These are phyloP conservation scores for Heritiera fomes DNA, from an alignment of 345 rosid genomes.

Conservation along the genomic window DNA sequence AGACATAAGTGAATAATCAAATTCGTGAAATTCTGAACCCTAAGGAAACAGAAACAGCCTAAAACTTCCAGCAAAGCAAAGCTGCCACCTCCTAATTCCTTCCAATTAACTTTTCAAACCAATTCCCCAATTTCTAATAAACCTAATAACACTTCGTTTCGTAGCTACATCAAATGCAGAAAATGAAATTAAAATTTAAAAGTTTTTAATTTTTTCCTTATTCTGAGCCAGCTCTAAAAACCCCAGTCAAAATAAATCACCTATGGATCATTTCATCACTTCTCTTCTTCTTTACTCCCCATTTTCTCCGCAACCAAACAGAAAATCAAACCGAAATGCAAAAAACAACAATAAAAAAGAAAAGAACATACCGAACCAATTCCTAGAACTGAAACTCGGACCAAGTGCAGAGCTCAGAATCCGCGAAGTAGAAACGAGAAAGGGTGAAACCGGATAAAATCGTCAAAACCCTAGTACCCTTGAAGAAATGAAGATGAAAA, in stretches of 20 bases:
- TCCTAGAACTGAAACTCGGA: conserved; percentile 14
- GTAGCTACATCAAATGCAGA: neutral
- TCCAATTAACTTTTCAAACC: neutral
- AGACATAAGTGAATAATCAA: neutral
- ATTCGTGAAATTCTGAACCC: neutral
- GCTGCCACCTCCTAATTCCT: neutral
- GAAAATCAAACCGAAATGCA: neutral
- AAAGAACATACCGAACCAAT: conserved; percentile 2
- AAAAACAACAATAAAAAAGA: neutral
- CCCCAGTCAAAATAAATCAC: neutral
- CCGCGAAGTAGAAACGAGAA: neutral
- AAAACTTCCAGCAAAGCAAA: neutral
- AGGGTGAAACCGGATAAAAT: conserved; percentile 16
- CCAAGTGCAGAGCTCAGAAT: neutral
- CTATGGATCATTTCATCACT: neutral
- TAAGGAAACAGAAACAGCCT: neutral
- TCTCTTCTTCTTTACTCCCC: neutral
- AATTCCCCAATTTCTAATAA: neutral
- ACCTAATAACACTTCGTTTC: neutral
- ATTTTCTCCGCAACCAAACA: conserved; percentile 22
- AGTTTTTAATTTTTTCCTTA: neutral
- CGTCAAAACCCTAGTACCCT: conserved; percentile 32
- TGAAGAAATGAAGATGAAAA: neutral
- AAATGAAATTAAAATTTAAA: neutral
- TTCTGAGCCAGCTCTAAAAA: neutral